These are phyloP conservation scores for Vaccinium darrowii DNA, from an alignment of 148 eudicot genomes.

Conservation along the genomic window DNA sequence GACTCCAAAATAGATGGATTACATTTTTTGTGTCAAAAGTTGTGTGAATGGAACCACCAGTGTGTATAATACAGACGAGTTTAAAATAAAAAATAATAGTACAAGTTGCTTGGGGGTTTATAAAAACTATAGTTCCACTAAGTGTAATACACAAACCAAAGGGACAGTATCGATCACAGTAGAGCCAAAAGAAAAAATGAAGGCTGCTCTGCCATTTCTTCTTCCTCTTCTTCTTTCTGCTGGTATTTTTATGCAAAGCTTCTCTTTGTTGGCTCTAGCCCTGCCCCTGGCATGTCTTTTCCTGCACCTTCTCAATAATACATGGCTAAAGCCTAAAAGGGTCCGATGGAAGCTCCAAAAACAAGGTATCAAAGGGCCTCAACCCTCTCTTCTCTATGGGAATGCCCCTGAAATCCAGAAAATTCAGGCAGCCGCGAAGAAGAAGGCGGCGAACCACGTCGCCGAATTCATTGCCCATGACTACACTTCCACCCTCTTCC, in stretches of 20 bases:
- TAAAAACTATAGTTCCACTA: background rate
- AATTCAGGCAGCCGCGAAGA: conserved; percentile 37
- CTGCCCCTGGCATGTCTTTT: background rate
- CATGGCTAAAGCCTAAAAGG: conserved; percentile 39
- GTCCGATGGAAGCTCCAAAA: conserved; percentile 37
- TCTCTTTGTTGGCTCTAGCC: conserved; percentile 1
- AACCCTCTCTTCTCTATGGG: conserved; percentile 55
- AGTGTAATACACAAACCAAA: background rate
- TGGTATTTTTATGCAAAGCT: conserved; percentile 3
- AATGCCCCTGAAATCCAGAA: conserved; percentile 65
- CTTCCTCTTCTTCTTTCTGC: background rate
- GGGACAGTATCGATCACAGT: background rate
- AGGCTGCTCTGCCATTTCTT: conserved; percentile 9
- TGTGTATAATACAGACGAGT: too few species aligned
- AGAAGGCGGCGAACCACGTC: conserved; percentile 12
- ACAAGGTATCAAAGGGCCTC: conserved; percentile 73
- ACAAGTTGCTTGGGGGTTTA: background rate
- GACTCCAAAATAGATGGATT: too few species aligned
- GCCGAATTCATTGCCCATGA: conserved; percentile 59
- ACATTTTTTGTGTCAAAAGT: too few species aligned
- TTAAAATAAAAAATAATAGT: background rate
- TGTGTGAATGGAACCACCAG: too few species aligned
- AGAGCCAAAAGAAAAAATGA: conserved; percentile 18
- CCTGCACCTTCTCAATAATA: conserved; percentile 16
- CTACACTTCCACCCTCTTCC: conserved; percentile 64